Conservation (phyloP, 345 rosid species). For the Eucalyptus camaldulensis region DNA sequence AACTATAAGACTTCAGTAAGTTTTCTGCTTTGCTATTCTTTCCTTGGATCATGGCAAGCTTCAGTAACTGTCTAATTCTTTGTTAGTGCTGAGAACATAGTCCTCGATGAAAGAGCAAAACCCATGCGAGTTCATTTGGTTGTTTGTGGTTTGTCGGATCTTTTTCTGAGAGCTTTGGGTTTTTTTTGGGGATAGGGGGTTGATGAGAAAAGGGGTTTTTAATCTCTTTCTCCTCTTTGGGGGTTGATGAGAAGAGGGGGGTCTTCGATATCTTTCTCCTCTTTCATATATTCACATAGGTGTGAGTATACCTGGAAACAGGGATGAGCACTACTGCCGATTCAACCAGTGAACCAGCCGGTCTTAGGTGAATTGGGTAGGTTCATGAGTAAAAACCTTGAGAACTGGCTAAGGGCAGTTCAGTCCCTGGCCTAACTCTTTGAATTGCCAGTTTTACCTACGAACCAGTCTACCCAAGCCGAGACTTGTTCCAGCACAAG, state of each 20-base stretch:
- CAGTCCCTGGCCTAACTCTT: not conserved
- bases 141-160: not conserved
- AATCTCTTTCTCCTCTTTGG: not conserved
- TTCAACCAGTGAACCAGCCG: not conserved
- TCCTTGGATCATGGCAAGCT: not conserved
- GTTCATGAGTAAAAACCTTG: not conserved
- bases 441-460: not conserved
- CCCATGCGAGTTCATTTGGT: not conserved
- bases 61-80: not conserved
- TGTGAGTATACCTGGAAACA: not conserved
- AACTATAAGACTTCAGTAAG: slow-evolving; percentile 68
- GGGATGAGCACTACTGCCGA: not conserved
- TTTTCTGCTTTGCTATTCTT: not conserved
- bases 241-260: not conserved
- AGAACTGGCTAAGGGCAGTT: not conserved
- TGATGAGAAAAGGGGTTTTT: not conserved
- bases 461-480: not conserved
- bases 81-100: not conserved
- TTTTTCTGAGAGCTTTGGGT: not conserved
- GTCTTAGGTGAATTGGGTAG: not conserved
- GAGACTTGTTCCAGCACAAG: not conserved
- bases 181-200: not conserved
- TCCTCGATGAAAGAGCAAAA: not conserved
- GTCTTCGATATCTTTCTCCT: not conserved
- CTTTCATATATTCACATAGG: not conserved